phyloP scores from a whole-genome alignment of 305 asterid genomes.

The Caryopteris hybrid region DNA sequence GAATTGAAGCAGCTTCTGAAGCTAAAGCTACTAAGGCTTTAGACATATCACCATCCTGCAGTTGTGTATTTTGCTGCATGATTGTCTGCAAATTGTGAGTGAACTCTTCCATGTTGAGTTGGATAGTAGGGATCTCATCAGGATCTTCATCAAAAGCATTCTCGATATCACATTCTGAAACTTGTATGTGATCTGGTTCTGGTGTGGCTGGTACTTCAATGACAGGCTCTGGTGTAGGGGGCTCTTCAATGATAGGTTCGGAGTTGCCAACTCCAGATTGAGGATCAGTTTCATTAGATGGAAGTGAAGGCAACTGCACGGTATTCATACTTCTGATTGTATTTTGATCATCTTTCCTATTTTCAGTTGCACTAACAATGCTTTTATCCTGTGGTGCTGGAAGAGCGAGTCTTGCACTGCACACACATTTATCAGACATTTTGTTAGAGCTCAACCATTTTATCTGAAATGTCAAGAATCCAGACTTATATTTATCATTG shows the following conservation, averaged over 20 bases:
- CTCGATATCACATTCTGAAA: conserved; percentile 61
- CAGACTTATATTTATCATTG: too few relatives aligned
- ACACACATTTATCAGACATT: conserved; percentile 23
- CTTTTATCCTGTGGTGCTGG: conserved; percentile 91
- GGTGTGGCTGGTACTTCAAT: conserved; percentile 75
- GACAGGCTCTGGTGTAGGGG: conserved; percentile 64
- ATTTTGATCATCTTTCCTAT: conserved; percentile 39
- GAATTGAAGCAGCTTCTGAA: conserved; percentile 88
- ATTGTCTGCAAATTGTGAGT: conserved; percentile 72
- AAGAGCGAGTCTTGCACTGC: conserved; percentile 92
- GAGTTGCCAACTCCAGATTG: conserved; percentile 32
- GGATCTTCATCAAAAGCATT: conserved; percentile 53
- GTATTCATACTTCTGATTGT: conserved; percentile 34
- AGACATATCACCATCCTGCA: conserved; percentile 71
- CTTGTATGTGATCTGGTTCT: conserved; percentile 44
- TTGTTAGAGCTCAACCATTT: neutral
- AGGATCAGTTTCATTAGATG: conserved; percentile 27
- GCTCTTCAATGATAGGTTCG: conserved; percentile 78
- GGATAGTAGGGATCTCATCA: conserved; percentile 86
- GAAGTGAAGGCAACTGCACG: conserved; percentile 59
- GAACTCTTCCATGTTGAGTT: conserved; percentile 77
- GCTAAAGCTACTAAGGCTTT: conserved; percentile 88
- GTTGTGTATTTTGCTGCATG: conserved; percentile 53
- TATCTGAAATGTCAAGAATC: too few relatives aligned
- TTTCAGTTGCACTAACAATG: conserved; percentile 45